Evolutionary conservation across 2,329 filamentous ascomycete species (phyloP), one percentile per base, ranked within the genome.

Genomic region (Penicillium sp.): DNA sequence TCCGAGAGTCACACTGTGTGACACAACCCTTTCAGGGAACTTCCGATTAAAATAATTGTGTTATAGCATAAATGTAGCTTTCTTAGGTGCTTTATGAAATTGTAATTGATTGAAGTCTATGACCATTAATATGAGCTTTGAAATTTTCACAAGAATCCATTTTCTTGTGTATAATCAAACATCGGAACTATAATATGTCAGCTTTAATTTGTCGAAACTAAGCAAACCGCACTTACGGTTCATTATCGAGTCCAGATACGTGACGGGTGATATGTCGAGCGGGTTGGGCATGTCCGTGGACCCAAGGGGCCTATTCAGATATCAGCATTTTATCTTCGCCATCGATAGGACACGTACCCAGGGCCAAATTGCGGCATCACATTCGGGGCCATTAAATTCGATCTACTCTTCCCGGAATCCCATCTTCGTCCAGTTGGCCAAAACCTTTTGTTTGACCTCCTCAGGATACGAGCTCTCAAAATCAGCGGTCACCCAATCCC

Each of bases 381-480:
- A 43, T 28, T 28, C 10, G 25, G 2, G 25, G 16, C 16, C 25
- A 43, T 43, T 14, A 22, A 22, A 4, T 4, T 22, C 4, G 4
- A 22, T 22, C 4, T 22, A 22, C 22, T 58, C 55, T 33, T 58
- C 53, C 7, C 52, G 54, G 54, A 71, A 73, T 12, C 70, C 71
- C 63, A 71, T 62, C n/a, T 44, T 51, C 12, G 63, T 59, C 74
- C 74, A 77, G n/a, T 64, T 70, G 2, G n/a, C 49, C 28, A 70
- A 56, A 0, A 80, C 72, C 55, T 69, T 76, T 7, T 68, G 58
- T 59, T 79, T 69, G 0, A 81, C 11, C 0, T 74, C 71, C n/a
- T 69, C 59, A 0, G 78, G 77, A 53, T 75, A 74, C 3, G 66
- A 69, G n/a, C 62, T 46, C 36, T 70, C 53, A n/a, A 75, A 74